Conservation (phyloP, 352 stramenopile genomes). For the Phytophthora rubi region DNA sequence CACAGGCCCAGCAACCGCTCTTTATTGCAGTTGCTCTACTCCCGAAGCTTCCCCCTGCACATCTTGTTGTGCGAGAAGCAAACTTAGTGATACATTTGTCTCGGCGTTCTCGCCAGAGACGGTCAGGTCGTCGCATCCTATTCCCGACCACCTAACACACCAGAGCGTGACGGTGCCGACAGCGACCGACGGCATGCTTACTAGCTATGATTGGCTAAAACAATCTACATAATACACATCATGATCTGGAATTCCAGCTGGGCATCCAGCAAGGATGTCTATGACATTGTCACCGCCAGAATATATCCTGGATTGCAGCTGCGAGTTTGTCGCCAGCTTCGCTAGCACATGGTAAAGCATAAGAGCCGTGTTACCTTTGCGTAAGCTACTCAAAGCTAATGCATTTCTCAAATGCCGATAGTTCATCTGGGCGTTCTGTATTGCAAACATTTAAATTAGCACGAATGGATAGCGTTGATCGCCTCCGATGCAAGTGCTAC, state of each 20-base stretch:
- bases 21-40: too few species aligned
- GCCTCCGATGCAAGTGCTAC: neutral
- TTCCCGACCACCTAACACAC: too few species aligned
- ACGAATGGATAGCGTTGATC: neutral
- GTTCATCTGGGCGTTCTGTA: neutral
- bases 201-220: too few species aligned
- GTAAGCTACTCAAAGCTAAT: neutral
- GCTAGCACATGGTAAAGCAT: too few species aligned
- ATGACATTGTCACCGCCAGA: neutral
- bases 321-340: neutral
- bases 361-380: neutral
- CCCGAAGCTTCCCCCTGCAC: too few species aligned
- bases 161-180: too few species aligned
- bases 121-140: too few species aligned
- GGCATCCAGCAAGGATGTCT: neutral
- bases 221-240: neutral
- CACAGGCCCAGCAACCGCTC: too few species aligned
- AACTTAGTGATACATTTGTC: too few species aligned
- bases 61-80: too few species aligned
- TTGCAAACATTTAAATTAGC: neutral
- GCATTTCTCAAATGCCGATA: neutral
- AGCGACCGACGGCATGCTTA: too few species aligned
- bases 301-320: neutral
- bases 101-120: too few species aligned
- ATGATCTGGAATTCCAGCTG: neutral